Base-by-base conservation (phyloP, 148 eudicot genomes). In the Gaultheria prostrata region DNA sequence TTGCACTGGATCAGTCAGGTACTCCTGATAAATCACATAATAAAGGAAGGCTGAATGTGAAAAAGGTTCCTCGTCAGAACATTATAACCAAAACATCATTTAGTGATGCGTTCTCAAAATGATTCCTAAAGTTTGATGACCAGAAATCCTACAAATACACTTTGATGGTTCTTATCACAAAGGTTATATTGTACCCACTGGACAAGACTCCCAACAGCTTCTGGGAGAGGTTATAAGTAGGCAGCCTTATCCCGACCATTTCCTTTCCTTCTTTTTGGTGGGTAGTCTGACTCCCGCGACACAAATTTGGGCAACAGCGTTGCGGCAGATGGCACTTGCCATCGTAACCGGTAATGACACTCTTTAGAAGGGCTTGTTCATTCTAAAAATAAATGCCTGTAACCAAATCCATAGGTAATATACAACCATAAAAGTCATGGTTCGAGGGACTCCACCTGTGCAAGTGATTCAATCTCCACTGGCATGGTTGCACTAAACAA, bases 401-500 rank as follows among this genome's bases (percentile, higher is more conserved):
- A 78, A 78, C 81, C 49, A 57, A 15, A 20, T 24, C 20, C 32
- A 17, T 39, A 63, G 15, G 39, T 43, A 80, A 35, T 39, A 28
- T 48, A 45, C 15, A 33, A 24, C 39, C 39, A 63, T 63, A 43
- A 61, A 35, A 49, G 20, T 81, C 63, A 70, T 48, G 77, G 3
- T 51, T 48, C 50, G 13, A 12, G 50, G 15, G 56, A 57, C 46
- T 71, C 69, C 48, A 90, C 92, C 92, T 88, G 90, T 67, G 92
- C 90, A 35, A 90, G 85, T 74, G 86, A 86, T 90, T 90, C 92
- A 87, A 90, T 90, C 89, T 90, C 92, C 84, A 85, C 86, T 6
- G 92, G 92, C 92, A 90, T 90, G 50, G 92, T 90, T 79, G 92
- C 92, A 87, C 92, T 90, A 32, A 90, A 90, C 67, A 90, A 78